Conservation (phyloP, 1,284 basidiomycete genomes). For the Puccinia hordei region DNA sequence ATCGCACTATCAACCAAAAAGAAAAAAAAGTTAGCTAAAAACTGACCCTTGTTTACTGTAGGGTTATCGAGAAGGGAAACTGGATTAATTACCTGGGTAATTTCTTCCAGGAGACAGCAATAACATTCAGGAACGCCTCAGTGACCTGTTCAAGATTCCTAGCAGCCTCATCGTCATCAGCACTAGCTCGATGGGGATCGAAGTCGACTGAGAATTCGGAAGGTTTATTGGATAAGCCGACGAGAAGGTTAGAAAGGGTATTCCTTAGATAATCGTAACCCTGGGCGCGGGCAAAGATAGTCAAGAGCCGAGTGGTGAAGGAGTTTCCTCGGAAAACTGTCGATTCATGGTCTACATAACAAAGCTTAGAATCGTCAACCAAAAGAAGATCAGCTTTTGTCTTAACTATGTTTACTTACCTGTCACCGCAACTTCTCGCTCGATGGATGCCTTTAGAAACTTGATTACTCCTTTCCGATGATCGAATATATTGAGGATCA, state of each 20-base stretch:
- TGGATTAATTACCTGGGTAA: no score
- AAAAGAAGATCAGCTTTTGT: no score
- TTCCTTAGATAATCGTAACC: slow-evolving; percentile 83
- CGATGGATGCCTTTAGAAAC: slow-evolving; percentile 78
- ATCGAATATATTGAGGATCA: slow-evolving; percentile 84
- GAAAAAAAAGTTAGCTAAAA: not conserved
- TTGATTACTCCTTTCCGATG: slow-evolving; percentile 70
- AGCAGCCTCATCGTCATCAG: slow-evolving; percentile 49
- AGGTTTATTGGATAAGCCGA: slow-evolving; percentile 72
- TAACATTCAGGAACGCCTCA: slow-evolving; percentile 73
- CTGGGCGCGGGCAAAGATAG: slow-evolving; percentile 78
- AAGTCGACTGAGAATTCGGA: slow-evolving; percentile 75
- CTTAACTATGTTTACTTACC: no score
- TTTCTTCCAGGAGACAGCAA: slow-evolving; percentile 70
- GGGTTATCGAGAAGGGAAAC: no score
- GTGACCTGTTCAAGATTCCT: slow-evolving; percentile 74
- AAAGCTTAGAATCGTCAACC: no score
- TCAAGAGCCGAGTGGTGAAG: slow-evolving; percentile 78
- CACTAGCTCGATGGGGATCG: slow-evolving; percentile 64
- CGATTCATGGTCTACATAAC: slow-evolving; percentile 73
- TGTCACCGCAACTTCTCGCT: slow-evolving; percentile 76
- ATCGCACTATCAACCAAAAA: slow-evolving; percentile 71
- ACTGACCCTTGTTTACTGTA: no score
- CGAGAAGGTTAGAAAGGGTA: slow-evolving; percentile 74
- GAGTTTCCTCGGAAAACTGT: slow-evolving; percentile 82